A percentile compares a stretch with the other conserved stretches of the same genome.
These are phyloP conservation scores for Fusarium armeniacum DNA, from an alignment of 2,329 filamentous ascomycete species.

Conservation along the genomic window DNA sequence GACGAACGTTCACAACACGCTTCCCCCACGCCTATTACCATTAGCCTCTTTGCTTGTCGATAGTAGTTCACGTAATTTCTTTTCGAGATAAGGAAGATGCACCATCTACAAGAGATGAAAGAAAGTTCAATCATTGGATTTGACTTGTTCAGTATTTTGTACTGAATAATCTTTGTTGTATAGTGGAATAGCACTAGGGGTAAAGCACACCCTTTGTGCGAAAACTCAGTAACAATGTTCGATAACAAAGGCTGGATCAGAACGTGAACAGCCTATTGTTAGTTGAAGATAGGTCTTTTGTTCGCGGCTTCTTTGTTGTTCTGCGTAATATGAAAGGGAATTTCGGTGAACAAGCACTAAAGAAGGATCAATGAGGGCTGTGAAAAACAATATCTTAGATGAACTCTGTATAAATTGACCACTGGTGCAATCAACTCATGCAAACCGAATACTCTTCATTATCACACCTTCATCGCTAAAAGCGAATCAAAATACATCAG, in stretches of 20 bases:
- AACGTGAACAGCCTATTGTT: background rate
- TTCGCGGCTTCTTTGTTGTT: background rate
- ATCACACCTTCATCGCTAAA: accelerated
- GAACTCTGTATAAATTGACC: background rate
- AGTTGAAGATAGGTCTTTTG: background rate
- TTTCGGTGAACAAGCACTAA: background rate
- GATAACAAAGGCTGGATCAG: background rate
- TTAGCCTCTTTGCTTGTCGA: too few species aligned
- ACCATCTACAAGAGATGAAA: too few species aligned
- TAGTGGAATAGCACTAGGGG: background rate
- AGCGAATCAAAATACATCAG: background rate
- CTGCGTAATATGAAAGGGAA: background rate
- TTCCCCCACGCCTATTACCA: too few species aligned
- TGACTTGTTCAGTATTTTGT: too few species aligned
- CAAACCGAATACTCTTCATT: background rate
- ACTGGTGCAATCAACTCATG: background rate
- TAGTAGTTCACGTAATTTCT: too few species aligned
- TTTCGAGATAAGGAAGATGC: too few species aligned
- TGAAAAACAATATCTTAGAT: too few species aligned
- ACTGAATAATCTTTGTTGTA: background rate
- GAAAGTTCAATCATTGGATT: accelerated
- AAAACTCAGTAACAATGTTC: background rate
- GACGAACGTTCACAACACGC: too few species aligned
- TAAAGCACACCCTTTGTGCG: background rate
- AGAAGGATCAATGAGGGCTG: accelerated